Evolutionary conservation across 371 early-diverging fungal species (phyloP).

Genomic region (Sporodiniella umbellata): DNA sequence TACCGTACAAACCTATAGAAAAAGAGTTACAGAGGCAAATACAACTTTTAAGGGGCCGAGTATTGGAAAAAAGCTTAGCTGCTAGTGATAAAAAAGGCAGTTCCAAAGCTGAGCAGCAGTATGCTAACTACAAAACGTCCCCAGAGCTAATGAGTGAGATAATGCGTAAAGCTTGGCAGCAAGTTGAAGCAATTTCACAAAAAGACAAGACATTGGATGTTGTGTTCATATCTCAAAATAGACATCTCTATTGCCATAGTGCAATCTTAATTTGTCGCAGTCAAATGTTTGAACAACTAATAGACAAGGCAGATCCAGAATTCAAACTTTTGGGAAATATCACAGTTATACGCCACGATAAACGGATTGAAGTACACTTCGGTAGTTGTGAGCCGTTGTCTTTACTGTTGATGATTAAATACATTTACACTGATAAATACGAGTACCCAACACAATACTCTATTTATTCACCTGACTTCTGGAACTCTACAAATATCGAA

Average conservation of each 20-base stretch:
- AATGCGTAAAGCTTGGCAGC: conserved; percentile 17
- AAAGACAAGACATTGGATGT: conserved; percentile 34
- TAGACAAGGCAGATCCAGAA: background rate
- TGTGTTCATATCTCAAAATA: conserved; percentile 29
- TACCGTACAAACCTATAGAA: conserved; percentile 28
- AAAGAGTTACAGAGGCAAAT: conserved; percentile 4
- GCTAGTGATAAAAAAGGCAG: background rate
- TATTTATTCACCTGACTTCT: conserved; percentile 17
- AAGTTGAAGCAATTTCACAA: conserved; percentile 1
- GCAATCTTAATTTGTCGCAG: conserved; percentile 23
- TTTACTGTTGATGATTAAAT: conserved; percentile 31
- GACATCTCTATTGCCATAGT: conserved; percentile 48
- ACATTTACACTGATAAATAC: conserved; percentile 34
- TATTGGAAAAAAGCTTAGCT: background rate
- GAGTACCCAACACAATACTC: conserved; percentile 31
- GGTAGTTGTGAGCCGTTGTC: conserved; percentile 18
- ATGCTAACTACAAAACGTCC: background rate
- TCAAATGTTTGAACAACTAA: conserved; percentile 14
- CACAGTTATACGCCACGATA: background rate
- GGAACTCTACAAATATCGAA: conserved; percentile 1
- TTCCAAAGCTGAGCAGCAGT: background rate
- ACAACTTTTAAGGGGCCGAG: too few relatives aligned
- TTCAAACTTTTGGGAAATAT: background rate
- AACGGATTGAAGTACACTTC: conserved; percentile 13
- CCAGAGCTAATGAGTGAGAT: conserved; percentile 1